Percentiles rank a stretch among this genome's conserved stretches.
These are phyloP conservation scores for Neophaeococcomyces aloes DNA, from an alignment of 2,329 filamentous ascomycete genomes.

Conservation along the genomic window DNA sequence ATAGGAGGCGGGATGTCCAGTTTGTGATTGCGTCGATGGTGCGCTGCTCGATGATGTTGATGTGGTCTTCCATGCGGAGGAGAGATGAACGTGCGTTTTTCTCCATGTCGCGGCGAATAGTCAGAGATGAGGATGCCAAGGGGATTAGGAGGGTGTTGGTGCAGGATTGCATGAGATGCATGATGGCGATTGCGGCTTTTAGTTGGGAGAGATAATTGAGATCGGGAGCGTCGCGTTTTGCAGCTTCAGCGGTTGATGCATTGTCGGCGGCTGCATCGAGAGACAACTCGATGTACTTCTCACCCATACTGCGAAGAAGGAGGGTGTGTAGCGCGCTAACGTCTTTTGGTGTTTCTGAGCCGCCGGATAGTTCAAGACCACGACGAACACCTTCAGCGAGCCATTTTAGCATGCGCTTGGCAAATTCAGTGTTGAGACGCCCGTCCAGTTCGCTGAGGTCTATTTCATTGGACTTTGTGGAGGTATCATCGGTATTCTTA, in stretches of 20 bases:
- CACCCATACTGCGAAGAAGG: slow-evolving; percentile 76
- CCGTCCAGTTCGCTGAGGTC: slow-evolving; percentile 88
- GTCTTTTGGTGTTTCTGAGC: slow-evolving; percentile 85
- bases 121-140: slow-evolving; percentile 79
- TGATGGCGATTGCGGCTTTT: slow-evolving; percentile 73
- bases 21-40: slow-evolving; percentile 63
- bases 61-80: slow-evolving; percentile 72
- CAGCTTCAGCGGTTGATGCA: slow-evolving; percentile 63
- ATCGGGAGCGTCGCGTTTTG: slow-evolving; percentile 70
- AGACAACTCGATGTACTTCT: slow-evolving; percentile 60
- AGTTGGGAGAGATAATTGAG: slow-evolving; percentile 70
- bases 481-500: slow-evolving; percentile 49
- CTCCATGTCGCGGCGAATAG: slow-evolving; percentile 80
- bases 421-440: slow-evolving; percentile 66
- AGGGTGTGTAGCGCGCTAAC: slow-evolving; percentile 75
- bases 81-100: slow-evolving; percentile 65
- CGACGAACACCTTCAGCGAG: slow-evolving; percentile 87
- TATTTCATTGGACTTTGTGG: slow-evolving; percentile 46
- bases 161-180: slow-evolving; percentile 86
- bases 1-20: slow-evolving; percentile 63
- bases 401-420: slow-evolving; percentile 98
- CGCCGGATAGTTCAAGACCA: slow-evolving; percentile 78
- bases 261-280: slow-evolving; percentile 62
- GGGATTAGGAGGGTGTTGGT: slow-evolving; percentile 84
- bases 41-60: slow-evolving; percentile 58